Percentiles rank a stretch among this genome's conserved stretches.
Conservation (phyloP, 2,329 filamentous ascomycete species). For the Penicillium sp. region DNA sequence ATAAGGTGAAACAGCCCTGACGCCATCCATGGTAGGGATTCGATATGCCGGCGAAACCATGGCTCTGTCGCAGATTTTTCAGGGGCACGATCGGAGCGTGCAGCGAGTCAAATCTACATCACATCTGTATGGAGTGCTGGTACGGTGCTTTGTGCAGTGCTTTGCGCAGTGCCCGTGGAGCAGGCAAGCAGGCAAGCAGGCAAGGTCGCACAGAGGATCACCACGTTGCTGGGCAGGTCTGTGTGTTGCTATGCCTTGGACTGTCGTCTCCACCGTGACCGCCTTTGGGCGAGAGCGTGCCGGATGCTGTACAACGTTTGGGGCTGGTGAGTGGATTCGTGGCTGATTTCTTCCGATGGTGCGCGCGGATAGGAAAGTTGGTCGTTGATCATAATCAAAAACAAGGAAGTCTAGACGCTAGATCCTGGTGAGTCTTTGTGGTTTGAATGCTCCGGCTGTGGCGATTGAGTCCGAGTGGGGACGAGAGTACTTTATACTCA, state of each 20-base stretch:
- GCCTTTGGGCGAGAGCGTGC: no score
- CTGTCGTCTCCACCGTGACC: no score
- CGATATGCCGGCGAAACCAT: background rate
- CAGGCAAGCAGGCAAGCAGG: no score
- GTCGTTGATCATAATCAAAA: background rate
- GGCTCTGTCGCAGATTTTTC: conserved; percentile 3
- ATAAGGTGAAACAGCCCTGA: conserved; percentile 5
- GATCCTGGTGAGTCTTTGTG: no score
- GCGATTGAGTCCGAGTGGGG: no score
- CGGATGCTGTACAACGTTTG: no score
- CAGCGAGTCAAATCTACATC: no score
- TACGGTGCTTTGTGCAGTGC: no score
- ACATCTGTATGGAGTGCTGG: no score
- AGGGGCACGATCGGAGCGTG: background rate
- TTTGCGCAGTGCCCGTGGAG: no score
- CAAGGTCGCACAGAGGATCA: background rate
- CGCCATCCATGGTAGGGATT: background rate
- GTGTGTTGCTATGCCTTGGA: background rate
- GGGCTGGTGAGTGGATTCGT: background rate
- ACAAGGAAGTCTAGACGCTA: background rate
- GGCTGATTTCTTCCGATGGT: background rate
- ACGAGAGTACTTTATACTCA: no score
- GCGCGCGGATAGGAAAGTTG: background rate
- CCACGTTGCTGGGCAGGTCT: background rate
- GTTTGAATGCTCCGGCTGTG: no score